Evolutionary conservation across 2,329 filamentous ascomycete species (phyloP).

Genomic region (Pestalotiopsis sp.): DNA sequence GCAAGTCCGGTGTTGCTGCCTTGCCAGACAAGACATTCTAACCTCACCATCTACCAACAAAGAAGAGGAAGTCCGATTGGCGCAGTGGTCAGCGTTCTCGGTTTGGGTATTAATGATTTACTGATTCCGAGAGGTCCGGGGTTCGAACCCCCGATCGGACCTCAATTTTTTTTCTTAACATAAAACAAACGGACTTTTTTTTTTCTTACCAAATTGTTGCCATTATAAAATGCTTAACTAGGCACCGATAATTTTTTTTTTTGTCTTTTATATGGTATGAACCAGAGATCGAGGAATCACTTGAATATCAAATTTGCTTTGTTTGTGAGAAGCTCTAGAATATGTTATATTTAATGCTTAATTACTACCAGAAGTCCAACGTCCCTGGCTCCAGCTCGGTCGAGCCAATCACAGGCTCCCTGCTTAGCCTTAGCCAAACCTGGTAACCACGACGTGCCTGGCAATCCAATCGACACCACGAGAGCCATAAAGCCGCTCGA

Average conservation of each 20-base stretch:
- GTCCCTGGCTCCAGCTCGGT: background rate
- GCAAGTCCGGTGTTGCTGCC: background rate
- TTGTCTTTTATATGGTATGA: no score
- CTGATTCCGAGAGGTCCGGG: conserved; percentile 5
- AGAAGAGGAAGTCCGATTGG: conserved; percentile 2
- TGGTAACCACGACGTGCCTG: background rate
- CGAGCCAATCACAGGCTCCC: background rate
- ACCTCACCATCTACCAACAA: background rate
- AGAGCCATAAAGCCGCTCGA: no score
- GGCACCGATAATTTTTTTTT: no score
- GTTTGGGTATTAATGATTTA: background rate
- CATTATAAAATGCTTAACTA: no score
- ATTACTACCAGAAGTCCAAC: background rate
- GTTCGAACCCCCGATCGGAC: conserved; percentile 5
- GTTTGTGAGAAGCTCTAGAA: background rate
- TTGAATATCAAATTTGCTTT: no score
- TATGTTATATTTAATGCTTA: background rate
- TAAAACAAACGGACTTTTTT: background rate
- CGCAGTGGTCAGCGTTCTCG: conserved; percentile 11
- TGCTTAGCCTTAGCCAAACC: background rate
- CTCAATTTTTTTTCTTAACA: background rate
- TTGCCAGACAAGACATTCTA: background rate
- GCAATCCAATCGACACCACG: no score
- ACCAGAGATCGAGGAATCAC: no score
- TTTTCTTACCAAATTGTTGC: no score